Conservation (phyloP, 345 rosid genomes). For the Reutealis trisperma region DNA sequence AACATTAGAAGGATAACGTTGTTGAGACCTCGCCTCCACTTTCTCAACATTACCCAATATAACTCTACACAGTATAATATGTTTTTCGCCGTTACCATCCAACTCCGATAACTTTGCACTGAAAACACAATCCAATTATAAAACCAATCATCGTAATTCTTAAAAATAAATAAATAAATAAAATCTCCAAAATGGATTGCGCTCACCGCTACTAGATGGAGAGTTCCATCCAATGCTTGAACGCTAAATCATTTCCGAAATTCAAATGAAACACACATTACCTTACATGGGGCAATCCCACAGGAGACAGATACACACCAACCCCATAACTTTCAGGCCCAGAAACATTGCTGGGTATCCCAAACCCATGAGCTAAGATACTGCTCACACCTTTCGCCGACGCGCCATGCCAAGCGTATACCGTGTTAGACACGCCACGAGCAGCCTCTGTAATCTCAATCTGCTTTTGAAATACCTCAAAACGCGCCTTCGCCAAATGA, state of each 20-base stretch:
- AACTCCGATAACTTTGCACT: conserved; percentile 38
- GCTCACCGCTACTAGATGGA: not conserved
- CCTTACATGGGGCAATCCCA: conserved; percentile 42
- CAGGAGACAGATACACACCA: conserved; percentile 46
- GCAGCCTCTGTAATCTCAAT: conserved; percentile 26
- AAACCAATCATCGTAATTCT: not conserved
- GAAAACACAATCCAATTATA: not conserved
- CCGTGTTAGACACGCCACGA: conserved; percentile 32
- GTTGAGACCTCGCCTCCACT: conserved; percentile 43
- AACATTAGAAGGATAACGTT: conserved; percentile 34
- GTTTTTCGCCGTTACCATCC: conserved; percentile 49
- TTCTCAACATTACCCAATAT: conserved; percentile 49
- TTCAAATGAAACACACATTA: not conserved
- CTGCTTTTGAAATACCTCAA: conserved; percentile 36
- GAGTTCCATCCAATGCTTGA: not conserved
- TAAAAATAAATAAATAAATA: not conserved
- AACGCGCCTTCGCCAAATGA: conserved; percentile 33
- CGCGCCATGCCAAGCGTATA: conserved; percentile 49
- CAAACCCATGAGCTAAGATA: conserved; percentile 48
- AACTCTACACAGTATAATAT: conserved; percentile 47
- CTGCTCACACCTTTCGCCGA: conserved; percentile 28
- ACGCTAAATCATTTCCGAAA: not conserved
- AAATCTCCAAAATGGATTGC: not conserved
- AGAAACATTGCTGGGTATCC: conserved; percentile 23
- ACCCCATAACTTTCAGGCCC: conserved; percentile 29